A percentile compares a stretch with the other conserved stretches of the same genome.
phyloP scores from a whole-genome alignment of 179 eudicot genomes.

The Corrigiola litoralis region DNA sequence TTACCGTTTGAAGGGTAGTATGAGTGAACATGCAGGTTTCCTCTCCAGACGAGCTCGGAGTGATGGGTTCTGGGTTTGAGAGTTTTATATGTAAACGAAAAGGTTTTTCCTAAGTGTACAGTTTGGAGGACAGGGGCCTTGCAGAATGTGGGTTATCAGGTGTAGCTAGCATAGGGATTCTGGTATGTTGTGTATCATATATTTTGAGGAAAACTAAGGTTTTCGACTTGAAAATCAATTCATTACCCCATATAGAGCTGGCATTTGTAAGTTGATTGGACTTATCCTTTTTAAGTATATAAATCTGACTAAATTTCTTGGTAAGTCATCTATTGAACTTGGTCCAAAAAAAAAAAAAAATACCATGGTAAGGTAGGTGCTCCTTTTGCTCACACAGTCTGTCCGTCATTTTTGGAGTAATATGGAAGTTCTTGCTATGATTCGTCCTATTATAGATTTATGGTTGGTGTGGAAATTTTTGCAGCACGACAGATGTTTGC shows the following conservation, averaged over 20 bases:
- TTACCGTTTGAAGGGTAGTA: constrained; percentile 67
- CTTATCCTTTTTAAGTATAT: constrained; percentile 22
- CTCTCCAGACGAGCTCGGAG: constrained; percentile 44
- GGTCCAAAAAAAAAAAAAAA: too few species aligned
- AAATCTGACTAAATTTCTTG: constrained; percentile 13
- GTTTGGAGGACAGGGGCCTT: constrained; percentile 16
- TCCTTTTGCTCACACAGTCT: too few species aligned
- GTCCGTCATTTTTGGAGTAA: too few species aligned
- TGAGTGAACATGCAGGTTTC: constrained; percentile 80
- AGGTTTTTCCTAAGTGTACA: constrained; percentile 29
- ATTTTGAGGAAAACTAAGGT: constrained; percentile 29
- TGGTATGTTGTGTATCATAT: constrained; percentile 25
- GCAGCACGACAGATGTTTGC: neutral
- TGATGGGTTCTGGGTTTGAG: constrained; percentile 42
- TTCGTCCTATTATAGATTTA: too few species aligned
- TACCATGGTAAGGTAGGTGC: too few species aligned
- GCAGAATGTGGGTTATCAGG: constrained; percentile 20
- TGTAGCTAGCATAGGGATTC: constrained; percentile 28
- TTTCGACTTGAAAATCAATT: constrained; percentile 39
- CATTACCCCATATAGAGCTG: constrained; percentile 27
- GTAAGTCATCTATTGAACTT: constrained; percentile 2
- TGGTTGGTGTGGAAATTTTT: constrained; percentile 2
- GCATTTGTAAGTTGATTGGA: constrained; percentile 31
- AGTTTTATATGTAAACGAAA: constrained; percentile 21
- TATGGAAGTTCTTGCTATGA: too few species aligned